Evolutionary conservation across 192 early-diverging fungal species (phyloP).

Genomic region (Mortierella hygrophila): DNA sequence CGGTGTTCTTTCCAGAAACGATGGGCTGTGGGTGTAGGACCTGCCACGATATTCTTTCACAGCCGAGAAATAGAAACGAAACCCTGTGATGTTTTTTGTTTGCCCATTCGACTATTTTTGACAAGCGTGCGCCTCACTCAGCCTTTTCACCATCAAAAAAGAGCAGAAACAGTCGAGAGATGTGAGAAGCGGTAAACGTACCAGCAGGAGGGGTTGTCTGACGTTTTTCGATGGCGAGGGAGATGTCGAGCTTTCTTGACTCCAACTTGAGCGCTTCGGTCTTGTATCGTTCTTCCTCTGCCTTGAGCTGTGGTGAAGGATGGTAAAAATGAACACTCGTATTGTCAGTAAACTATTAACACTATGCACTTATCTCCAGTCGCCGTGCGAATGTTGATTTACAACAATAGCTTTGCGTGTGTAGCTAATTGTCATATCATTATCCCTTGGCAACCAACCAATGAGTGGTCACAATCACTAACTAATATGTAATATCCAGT

Average conservation of each 20-base stretch:
- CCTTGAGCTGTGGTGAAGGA: constrained; percentile 31
- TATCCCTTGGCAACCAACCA: not conserved
- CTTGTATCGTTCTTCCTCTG: constrained; percentile 61
- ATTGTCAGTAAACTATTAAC: not conserved
- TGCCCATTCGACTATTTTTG: not conserved
- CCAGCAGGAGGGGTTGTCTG: constrained; percentile 45
- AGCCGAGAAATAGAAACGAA: not conserved
- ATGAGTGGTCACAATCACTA: not conserved
- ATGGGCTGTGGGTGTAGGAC: not conserved
- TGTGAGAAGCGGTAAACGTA: not conserved
- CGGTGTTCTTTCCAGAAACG: not conserved
- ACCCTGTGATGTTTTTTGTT: not conserved
- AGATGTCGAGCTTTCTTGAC: constrained; percentile 58
- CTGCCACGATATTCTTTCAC: not conserved
- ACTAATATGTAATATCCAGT: not conserved
- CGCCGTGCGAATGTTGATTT: not conserved
- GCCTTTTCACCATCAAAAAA: not conserved
- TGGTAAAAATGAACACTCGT: not conserved
- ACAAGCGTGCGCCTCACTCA: not conserved
- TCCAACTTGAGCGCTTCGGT: constrained; percentile 55
- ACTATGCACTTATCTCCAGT: not conserved
- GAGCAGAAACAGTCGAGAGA: not conserved
- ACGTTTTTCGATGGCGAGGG: constrained; percentile 41
- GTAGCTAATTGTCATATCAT: not conserved
- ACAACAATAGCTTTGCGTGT: not conserved